Evolutionary conservation across 163 green algal genomes (phyloP), one percentile per base, ranked within the genome.

Genomic region (Prototheca cutis): DNA sequence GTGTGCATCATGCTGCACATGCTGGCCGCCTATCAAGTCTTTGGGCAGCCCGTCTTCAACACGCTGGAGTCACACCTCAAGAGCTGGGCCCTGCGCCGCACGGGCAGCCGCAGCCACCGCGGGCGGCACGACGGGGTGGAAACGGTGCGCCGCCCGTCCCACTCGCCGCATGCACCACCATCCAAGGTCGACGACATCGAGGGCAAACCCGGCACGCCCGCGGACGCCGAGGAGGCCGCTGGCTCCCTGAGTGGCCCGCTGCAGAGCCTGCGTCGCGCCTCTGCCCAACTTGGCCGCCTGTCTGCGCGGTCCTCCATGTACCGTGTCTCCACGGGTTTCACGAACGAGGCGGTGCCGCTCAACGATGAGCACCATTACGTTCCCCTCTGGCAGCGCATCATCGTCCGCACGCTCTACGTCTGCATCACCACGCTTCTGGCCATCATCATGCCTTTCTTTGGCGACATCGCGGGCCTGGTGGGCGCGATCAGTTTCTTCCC

Each of bases 31-130:
- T 58, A 55, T 24, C 40, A 63, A 27, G 54, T 73, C 25, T 73
- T 64, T 19, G 52, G 45, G 8, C 66, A 73, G 53, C 61, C 66
- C 17, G 10, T 62, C 2, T 73, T 56, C 29, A 32, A 68, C 2
- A 64, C 59, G 3, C 23, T 67, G 19, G 66, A 73, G 32, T 59
- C 36, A 32, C 48, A 68, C 32, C 13, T 73, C 23, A 73, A 72
- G 48, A 49, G 48, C 15, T 54, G 25, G 25, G 6, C 13, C 6
- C 17, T 40, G 28, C 28, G 29, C 10, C 52, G 52, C 27, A 30
- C 29, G 4, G 28, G 15, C 29, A 6, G 27, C 8, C 49, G 49
- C 23, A 4, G 27, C 6, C 21, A n/a, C 49, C 49, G 8, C 6
- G 7, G 21, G 8, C 49, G 6, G 1, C 10, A 23, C 18, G 42